Evolutionary conservation across 2,329 filamentous ascomycete species (phyloP).

Genomic region (Penicillium sp.): DNA sequence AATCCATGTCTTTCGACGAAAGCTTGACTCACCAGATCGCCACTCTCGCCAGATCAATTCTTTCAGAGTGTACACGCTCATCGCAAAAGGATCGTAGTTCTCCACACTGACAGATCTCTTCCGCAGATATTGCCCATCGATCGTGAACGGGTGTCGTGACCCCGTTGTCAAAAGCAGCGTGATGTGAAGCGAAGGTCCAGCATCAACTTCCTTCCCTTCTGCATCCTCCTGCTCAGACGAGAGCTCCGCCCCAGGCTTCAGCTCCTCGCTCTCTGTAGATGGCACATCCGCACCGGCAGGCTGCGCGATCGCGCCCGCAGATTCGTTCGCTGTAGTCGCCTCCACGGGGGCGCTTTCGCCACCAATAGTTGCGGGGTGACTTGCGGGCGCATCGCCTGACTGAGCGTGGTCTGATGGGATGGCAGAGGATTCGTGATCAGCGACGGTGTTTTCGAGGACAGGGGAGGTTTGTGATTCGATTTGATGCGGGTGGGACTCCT

Average conservation of each 20-base stretch:
- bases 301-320: constrained; percentile 12
- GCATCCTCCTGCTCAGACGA: constrained; percentile 26
- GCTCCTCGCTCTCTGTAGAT: constrained; percentile 24
- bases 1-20: not conserved
- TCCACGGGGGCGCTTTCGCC: constrained; percentile 23
- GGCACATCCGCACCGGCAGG: constrained; percentile 12
- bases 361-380: constrained; percentile 23
- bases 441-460: constrained; percentile 7
- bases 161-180: constrained; percentile 81
- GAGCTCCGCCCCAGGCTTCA: constrained; percentile 22
- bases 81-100: constrained; percentile 77
- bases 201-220: constrained; percentile 37
- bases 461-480: constrained; percentile 12
- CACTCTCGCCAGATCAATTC: constrained; percentile 92
- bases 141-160: constrained; percentile 82
- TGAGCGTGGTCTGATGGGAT: constrained; percentile 14
- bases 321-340: constrained; percentile 13
- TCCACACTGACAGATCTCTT: constrained; percentile 78
- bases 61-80: constrained; percentile 92
- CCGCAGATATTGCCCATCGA: constrained; percentile 80
- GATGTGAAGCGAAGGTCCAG: constrained; percentile 54
- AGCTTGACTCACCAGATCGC: constrained; percentile 62
- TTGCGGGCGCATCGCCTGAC: constrained; percentile 12
- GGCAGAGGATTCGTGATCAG: constrained; percentile 9
- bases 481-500: constrained; percentile 17